Conservation (phyloP, 306 rosid species). For the Mimosa bimucronata region DNA sequence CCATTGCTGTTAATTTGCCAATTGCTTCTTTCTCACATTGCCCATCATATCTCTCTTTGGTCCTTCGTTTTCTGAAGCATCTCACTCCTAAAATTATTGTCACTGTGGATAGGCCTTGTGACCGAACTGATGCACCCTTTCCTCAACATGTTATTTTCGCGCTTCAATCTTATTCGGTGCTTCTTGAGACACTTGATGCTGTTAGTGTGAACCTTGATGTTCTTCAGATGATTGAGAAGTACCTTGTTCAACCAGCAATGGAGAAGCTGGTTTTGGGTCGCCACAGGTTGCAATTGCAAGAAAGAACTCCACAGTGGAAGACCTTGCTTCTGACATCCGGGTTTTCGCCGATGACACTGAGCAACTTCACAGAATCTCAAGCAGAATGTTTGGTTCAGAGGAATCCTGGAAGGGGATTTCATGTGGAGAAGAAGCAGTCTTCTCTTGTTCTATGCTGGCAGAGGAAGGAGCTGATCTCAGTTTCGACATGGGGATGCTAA, state of each 20-base stretch:
- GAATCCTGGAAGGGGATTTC: slow-evolving; percentile 74
- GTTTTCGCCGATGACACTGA: slow-evolving; percentile 57
- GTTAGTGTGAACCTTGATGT: slow-evolving; percentile 64
- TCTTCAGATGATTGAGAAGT: slow-evolving; percentile 74
- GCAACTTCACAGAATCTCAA: slow-evolving; percentile 67
- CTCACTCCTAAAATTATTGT: slow-evolving; percentile 78
- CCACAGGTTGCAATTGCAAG: slow-evolving; percentile 44
- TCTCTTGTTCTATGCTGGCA: slow-evolving; percentile 86
- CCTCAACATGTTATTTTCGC: slow-evolving; percentile 60
- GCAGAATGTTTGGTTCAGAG: slow-evolving; percentile 77
- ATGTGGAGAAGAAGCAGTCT: slow-evolving; percentile 72
- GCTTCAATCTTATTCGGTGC: slow-evolving; percentile 53
- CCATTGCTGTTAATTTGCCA: slow-evolving; percentile 78
- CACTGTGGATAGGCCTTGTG: slow-evolving; percentile 69
- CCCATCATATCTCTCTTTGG: slow-evolving; percentile 56
- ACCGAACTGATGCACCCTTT: slow-evolving; percentile 63
- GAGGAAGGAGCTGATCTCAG: slow-evolving; percentile 73
- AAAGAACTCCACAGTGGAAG: slow-evolving; percentile 60
- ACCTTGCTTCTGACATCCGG: slow-evolving; percentile 54
- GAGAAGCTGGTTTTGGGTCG: slow-evolving; percentile 66
- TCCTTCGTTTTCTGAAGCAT: slow-evolving; percentile 73
- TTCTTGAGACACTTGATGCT: slow-evolving; percentile 85
- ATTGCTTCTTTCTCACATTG: slow-evolving; percentile 52
- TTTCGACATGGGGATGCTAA: slow-evolving; percentile 87
- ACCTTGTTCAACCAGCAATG: slow-evolving; percentile 73